These are phyloP conservation scores for Claviceps humidiphila DNA, from an alignment of 2,329 filamentous ascomycete genomes.

Conservation along the genomic window DNA sequence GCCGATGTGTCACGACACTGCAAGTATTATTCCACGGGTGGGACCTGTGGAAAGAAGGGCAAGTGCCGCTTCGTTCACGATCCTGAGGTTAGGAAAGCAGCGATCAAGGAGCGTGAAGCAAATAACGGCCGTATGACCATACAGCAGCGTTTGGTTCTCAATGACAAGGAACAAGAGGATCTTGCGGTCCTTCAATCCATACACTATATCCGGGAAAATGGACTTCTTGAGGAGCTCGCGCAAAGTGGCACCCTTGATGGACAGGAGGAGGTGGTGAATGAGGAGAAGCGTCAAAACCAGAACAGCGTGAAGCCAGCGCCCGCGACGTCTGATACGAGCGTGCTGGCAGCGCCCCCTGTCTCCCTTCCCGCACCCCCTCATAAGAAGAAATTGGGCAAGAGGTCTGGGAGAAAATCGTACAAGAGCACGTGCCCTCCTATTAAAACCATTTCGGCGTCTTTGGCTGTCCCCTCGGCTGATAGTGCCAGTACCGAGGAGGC, in stretches of 20 bases:
- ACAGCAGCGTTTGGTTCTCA: conserved; percentile 50
- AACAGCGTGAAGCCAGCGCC: conserved; percentile 5
- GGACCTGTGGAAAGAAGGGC: conserved; percentile 58
- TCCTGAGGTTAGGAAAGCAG: conserved; percentile 47
- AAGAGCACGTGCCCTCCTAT: neutral
- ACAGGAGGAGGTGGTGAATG: conserved; percentile 8
- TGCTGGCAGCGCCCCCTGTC: conserved; percentile 25
- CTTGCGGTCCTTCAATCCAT: conserved; percentile 52
- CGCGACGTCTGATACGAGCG: conserved; percentile 11
- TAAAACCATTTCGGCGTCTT: conserved; percentile 19
- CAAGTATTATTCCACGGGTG: conserved; percentile 59
- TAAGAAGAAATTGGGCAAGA: conserved; percentile 17
- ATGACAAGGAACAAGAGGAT: conserved; percentile 57
- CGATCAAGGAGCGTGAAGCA: conserved; percentile 48
- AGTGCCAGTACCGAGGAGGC: conserved; percentile 18
- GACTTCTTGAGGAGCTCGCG: conserved; percentile 28
- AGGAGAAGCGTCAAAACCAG: conserved; percentile 7
- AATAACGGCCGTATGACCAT: conserved; percentile 55
- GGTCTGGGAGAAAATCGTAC: neutral
- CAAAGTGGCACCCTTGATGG: conserved; percentile 5
- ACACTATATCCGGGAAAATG: conserved; percentile 49
- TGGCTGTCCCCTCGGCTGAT: conserved; percentile 17
- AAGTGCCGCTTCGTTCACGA: conserved; percentile 64
- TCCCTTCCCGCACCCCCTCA: conserved; percentile 23
- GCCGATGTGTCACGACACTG: conserved; percentile 52